Percentiles rank a stretch among this genome's conserved stretches.
Evolutionary conservation across 1,139 yeast genomes (phyloP).

Genomic region (Ogataea hybrid): DNA sequence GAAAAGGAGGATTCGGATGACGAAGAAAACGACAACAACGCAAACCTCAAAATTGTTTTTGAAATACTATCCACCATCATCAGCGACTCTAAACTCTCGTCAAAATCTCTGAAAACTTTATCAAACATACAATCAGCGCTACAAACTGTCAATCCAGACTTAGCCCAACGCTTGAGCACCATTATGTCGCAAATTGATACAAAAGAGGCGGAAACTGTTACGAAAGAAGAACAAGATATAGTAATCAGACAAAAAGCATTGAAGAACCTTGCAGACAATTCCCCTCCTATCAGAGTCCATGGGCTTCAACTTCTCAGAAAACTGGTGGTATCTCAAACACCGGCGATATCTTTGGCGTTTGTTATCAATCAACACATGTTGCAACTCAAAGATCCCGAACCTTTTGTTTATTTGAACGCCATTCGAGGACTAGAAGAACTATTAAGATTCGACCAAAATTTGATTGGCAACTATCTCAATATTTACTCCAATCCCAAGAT

Average conservation of each 20-base stretch:
- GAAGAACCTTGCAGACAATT: constrained; percentile 67
- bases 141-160: not conserved
- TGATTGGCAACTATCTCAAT: constrained; percentile 42
- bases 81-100: constrained; percentile 2
- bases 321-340: constrained; percentile 40
- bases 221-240: constrained; percentile 32
- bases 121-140: constrained; percentile 14
- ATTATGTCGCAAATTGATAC: constrained; percentile 19
- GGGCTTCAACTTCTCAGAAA: constrained; percentile 69
- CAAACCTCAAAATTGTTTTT: constrained; percentile 34
- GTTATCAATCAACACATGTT: constrained; percentile 61
- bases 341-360: constrained; percentile 45
- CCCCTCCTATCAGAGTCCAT: constrained; percentile 83
- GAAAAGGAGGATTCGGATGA: constrained; percentile 42
- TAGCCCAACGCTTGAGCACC: constrained; percentile 2
- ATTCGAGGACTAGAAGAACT: constrained; percentile 73
- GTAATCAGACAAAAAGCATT: constrained; percentile 52
- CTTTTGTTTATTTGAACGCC: constrained; percentile 79
- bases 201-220: not conserved
- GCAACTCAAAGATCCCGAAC: constrained; percentile 76
- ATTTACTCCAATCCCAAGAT: constrained; percentile 25
- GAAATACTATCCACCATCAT: constrained; percentile 44
- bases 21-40: constrained; percentile 33
- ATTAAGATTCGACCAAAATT: constrained; percentile 37
- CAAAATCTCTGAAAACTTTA: constrained; percentile 9